Percentiles rank a stretch among this genome's conserved stretches.
Evolutionary conservation across 164 flowering plant species (phyloP).

Genomic region (Hamamelis virginiana): DNA sequence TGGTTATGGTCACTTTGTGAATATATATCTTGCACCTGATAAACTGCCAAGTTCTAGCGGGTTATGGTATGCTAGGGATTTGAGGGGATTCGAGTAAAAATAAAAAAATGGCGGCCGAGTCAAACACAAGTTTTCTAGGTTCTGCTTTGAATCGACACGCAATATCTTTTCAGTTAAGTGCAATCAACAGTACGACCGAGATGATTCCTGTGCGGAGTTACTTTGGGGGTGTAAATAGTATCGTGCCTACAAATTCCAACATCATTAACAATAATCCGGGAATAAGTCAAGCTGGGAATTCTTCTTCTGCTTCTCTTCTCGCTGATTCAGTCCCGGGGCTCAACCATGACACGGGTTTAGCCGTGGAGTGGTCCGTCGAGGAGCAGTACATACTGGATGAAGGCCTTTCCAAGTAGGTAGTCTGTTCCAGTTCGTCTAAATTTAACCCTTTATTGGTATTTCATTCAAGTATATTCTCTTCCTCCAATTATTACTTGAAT

Average conservation of each 20-base stretch:
- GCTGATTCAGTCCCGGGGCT: constrained; percentile 53
- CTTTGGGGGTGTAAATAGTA: constrained; percentile 29
- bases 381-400: constrained; percentile 82
- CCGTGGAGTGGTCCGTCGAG: constrained; percentile 83
- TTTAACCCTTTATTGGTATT: background rate
- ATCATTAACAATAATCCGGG: constrained; percentile 29
- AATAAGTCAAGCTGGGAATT: constrained; percentile 31
- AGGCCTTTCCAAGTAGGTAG: constrained; percentile 77
- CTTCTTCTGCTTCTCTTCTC: constrained; percentile 48
- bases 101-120: constrained; percentile 62
- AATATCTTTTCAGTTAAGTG: constrained; percentile 52
- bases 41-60: background rate
- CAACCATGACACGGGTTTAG: constrained; percentile 73
- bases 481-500: background rate
- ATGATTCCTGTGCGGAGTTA: constrained; percentile 41
- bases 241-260: constrained; percentile 38
- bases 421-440: constrained; percentile 9
- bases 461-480: background rate
- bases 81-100: constrained; percentile 15
- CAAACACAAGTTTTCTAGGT: constrained; percentile 52
- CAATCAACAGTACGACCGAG: constrained; percentile 39
- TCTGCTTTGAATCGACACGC: constrained; percentile 49
- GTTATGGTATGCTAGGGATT: constrained; percentile 14
- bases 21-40: too few relatives aligned
- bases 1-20: background rate